Evolutionary conservation across 306 rosid species (phyloP).

Genomic region (Pueraria montana): DNA sequence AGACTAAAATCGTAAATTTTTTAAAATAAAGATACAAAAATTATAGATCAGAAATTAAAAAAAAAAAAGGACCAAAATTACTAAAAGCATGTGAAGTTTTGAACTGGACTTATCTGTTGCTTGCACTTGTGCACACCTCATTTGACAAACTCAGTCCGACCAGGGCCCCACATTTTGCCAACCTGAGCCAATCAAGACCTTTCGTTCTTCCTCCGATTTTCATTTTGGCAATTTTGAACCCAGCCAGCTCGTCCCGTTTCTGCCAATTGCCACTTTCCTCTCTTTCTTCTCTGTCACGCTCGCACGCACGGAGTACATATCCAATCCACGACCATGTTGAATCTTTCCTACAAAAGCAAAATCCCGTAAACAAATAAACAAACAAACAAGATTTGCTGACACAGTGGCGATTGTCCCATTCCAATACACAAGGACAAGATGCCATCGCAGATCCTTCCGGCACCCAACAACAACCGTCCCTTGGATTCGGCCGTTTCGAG

Average conservation of each 20-base stretch:
- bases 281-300: background rate
- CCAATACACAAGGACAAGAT: conserved; percentile 9
- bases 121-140: background rate
- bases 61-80: too few relatives aligned
- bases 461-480: conserved; percentile 40
- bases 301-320: too few relatives aligned
- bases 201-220: background rate
- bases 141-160: background rate
- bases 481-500: background rate
- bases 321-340: background rate
- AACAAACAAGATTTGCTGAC: conserved; percentile 16
- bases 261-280: background rate
- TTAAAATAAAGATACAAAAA: too few relatives aligned
- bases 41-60: too few relatives aligned
- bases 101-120: background rate
- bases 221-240: background rate
- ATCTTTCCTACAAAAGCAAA: too few relatives aligned
- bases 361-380: too few relatives aligned
- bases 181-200: background rate
- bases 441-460: conserved; percentile 74
- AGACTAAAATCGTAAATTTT: too few relatives aligned
- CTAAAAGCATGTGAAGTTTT: too few relatives aligned
- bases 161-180: background rate
- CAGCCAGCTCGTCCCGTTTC: background rate
- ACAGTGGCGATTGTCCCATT: too few relatives aligned